A percentile compares a stretch with the other conserved stretches of the same genome.
Conservation (phyloP, 805 yeast species). For the Saturnispora zaruensis region DNA sequence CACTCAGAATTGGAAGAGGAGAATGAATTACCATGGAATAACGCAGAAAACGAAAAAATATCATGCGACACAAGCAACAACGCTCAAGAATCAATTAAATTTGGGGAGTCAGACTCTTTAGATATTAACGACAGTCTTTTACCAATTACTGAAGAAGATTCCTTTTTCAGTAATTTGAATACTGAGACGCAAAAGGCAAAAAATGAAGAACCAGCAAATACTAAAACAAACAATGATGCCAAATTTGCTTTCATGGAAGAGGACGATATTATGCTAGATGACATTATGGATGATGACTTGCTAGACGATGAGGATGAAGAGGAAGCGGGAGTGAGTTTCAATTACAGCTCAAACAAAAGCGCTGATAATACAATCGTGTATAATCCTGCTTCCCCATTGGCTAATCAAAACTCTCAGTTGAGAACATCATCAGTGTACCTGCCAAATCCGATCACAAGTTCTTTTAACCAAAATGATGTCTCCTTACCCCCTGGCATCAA, state of each 20-base stretch:
- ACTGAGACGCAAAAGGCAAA: not conserved
- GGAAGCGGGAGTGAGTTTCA: not conserved
- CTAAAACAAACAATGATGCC: slow-evolving; percentile 21
- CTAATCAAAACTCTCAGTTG: not conserved
- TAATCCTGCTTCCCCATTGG: not conserved
- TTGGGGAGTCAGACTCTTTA: not conserved
- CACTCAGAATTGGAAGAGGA: not conserved
- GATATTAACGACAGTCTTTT: not conserved
- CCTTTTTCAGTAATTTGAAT: slow-evolving; percentile 8
- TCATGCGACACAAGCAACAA: slow-evolving; percentile 7
- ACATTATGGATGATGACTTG: slow-evolving; percentile 33
- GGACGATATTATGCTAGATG: slow-evolving; percentile 33
- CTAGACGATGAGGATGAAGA: slow-evolving; percentile 21
- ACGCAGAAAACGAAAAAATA: slow-evolving; percentile 1
- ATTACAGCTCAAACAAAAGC: not conserved
- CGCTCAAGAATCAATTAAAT: not conserved
- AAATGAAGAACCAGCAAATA: not conserved
- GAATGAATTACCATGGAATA: not conserved
- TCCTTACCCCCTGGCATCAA: slow-evolving; percentile 3
- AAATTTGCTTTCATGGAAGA: slow-evolving; percentile 36
- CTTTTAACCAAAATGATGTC: not conserved
- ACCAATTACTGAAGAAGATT: slow-evolving; percentile 5
- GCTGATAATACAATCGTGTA: not conserved
- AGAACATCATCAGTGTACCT: not conserved
- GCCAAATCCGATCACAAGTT: not conserved